phyloP scores from a whole-genome alignment of 768 basidiomycete genomes.

The Serendipita indica region DNA sequence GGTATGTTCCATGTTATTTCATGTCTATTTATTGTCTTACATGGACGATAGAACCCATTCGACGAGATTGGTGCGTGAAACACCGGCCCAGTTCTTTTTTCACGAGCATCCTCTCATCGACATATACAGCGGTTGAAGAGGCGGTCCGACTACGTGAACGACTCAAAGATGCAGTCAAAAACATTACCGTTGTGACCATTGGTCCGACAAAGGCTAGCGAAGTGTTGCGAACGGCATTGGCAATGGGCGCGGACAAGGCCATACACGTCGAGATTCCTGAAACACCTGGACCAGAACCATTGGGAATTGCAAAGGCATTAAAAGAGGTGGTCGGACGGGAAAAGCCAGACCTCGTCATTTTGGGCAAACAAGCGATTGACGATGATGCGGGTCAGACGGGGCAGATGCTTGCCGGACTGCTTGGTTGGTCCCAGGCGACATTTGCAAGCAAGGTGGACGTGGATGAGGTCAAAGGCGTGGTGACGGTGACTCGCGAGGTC shows the following conservation, averaged over 20 bases:
- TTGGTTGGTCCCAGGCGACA: constrained; percentile 88
- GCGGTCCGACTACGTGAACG: constrained; percentile 86
- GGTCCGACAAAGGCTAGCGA: constrained; percentile 83
- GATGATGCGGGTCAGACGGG: constrained; percentile 93
- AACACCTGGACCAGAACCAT: constrained; percentile 62
- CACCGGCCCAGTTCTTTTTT: not conserved
- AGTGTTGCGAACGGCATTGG: constrained; percentile 86
- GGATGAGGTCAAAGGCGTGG: constrained; percentile 45
- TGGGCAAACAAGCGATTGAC: constrained; percentile 98
- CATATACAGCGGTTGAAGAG: constrained; percentile 74
- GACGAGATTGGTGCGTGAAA: constrained; percentile 82
- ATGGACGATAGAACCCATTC: constrained; percentile 71
- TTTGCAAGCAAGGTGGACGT: constrained; percentile 82
- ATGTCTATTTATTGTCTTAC: not conserved
- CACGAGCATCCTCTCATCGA: not conserved
- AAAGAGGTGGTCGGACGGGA: constrained; percentile 52
- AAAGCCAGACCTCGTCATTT: constrained; percentile 71
- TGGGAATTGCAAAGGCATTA: constrained; percentile 79
- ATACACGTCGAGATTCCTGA: constrained; percentile 84
- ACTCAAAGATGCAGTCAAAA: constrained; percentile 58
- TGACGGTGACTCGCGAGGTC: constrained; percentile 71
- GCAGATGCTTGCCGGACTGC: constrained; percentile 88
- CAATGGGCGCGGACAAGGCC: constrained; percentile 92
- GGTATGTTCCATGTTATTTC: constrained; percentile 34
- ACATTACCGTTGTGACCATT: constrained; percentile 87